Evolutionary conservation across 192 early-diverging fungal genomes (phyloP), one percentile per base, ranked within the genome.

Genomic region (Gorgonomyces haynaldii): DNA sequence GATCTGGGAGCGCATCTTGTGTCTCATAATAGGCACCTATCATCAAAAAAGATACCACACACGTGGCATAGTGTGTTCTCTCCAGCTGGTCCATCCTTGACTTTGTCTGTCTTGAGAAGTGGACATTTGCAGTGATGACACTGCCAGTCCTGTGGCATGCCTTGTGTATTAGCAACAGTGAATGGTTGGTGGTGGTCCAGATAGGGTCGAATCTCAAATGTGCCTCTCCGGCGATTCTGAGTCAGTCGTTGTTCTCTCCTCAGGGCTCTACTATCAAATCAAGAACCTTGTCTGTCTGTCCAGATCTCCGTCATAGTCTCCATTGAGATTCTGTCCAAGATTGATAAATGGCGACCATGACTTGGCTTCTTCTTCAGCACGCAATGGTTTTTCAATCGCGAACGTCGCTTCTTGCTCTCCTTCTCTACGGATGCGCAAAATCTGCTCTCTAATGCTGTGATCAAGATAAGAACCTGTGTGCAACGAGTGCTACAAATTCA

Each of bases 361-460:
- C 22, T 9, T 13, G 9, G 42, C 42, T 30, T 44, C 42, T 24
- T 44, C 42, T 30, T 44, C 42, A 30, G 42, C 7, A n/a, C 42
- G 7, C 7, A 44, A 44, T 44, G 42, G 42, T 16, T 44, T 44
- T 44, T 44, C 42, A 28, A 44, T 44, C 4, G 42, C 42, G 17
- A 44, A 44, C 9, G 17, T 44, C 8, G 42, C 8, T 4, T 44
- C 42, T 12, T n/a, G n/a, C 4, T 44, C 42, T 22, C 42, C 42
- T 5, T 13, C n/a, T 28, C n/a, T 10, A 12, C 17, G 7, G 17
- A 23, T 9, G 7, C 17, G 5, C 8, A 13, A 72, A 2, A 83
- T 51, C 36, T 84, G 82, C 42, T 84, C 81, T 39, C 77, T 64
- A 40, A 84, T 82, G 34, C 65, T 74, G 53, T 76, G 72, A 15